phyloP scores from a whole-genome alignment of 257 asterid species.

The Hygrophila difformis region DNA sequence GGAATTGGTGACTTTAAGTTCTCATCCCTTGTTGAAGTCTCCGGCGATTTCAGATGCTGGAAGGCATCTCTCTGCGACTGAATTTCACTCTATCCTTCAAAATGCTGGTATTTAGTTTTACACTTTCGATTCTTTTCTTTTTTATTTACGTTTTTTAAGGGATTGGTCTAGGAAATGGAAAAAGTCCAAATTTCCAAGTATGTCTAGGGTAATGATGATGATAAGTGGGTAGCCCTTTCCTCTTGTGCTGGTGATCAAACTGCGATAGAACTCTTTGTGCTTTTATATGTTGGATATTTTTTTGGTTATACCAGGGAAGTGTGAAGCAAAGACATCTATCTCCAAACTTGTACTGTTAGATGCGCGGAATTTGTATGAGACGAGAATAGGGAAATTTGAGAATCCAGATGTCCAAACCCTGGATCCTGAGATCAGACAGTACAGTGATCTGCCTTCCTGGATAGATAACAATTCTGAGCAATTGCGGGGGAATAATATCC shows the following conservation, averaged over 20 bases:
- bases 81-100: constrained; percentile 80
- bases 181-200: neutral
- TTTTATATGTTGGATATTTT: constrained; percentile 11
- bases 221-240: constrained; percentile 2
- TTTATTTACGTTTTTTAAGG: neutral
- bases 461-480: constrained; percentile 74
- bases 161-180: constrained; percentile 1
- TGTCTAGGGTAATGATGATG: constrained; percentile 8
- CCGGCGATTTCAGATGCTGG: constrained; percentile 87
- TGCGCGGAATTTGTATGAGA: constrained; percentile 93
- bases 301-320: constrained; percentile 35
- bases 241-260: constrained; percentile 5
- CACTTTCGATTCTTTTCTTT: constrained; percentile 11
- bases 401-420: constrained; percentile 63
- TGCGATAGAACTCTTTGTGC: constrained; percentile 3
- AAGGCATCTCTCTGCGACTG: constrained; percentile 77
- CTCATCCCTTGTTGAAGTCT: constrained; percentile 64
- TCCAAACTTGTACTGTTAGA: constrained; percentile 57
- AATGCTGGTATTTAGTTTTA: constrained; percentile 44
- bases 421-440: constrained; percentile 88
- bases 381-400: constrained; percentile 87
- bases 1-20: constrained; percentile 85
- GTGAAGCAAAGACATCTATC: constrained; percentile 25
- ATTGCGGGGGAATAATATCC: constrained; percentile 67
- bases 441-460: constrained; percentile 95